Evolutionary conservation across 2,329 filamentous ascomycete species (phyloP).

Genomic region (Drechslerella stenobrocha): DNA sequence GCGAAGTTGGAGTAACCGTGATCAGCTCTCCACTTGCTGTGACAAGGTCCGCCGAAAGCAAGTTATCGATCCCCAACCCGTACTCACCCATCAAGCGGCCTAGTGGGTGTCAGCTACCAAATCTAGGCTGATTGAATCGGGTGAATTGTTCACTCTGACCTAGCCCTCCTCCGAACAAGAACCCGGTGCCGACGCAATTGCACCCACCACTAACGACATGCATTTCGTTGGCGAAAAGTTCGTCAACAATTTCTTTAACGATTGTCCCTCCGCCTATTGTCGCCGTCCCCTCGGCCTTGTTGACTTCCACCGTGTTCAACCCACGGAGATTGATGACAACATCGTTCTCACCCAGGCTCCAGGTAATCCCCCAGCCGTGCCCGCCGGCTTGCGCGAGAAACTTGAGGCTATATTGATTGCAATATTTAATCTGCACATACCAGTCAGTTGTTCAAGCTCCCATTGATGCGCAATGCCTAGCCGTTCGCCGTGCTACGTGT

Average conservation of each 20-base stretch:
- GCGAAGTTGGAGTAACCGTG: constrained; percentile 51
- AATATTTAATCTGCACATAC: constrained; percentile 40
- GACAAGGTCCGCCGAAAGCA: constrained; percentile 57
- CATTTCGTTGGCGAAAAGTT: constrained; percentile 34
- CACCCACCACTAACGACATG: constrained; percentile 38
- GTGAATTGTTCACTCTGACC: constrained; percentile 7
- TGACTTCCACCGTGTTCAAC: constrained; percentile 36
- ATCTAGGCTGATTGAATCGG: not conserved
- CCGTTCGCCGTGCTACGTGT: not conserved
- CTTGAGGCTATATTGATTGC: constrained; percentile 29
- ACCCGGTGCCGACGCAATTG: constrained; percentile 38
- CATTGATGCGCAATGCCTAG: not conserved
- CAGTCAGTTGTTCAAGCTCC: constrained; percentile 4
- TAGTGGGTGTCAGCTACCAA: too few relatives aligned
- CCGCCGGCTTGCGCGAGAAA: constrained; percentile 42
- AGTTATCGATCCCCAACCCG: constrained; percentile 56
- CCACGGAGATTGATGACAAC: constrained; percentile 47
- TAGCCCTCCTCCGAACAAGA: constrained; percentile 34
- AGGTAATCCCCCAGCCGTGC: constrained; percentile 45
- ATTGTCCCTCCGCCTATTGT: constrained; percentile 49
- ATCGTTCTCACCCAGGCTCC: constrained; percentile 21
- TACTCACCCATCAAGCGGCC: constrained; percentile 50
- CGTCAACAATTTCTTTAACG: constrained; percentile 46
- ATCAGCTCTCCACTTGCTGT: constrained; percentile 56
- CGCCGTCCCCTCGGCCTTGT: constrained; percentile 36